A percentile compares a stretch with the other conserved stretches of the same genome.
phyloP scores from a whole-genome alignment of 2,329 filamentous ascomycete genomes.

The Stachybotrys echinatus region DNA sequence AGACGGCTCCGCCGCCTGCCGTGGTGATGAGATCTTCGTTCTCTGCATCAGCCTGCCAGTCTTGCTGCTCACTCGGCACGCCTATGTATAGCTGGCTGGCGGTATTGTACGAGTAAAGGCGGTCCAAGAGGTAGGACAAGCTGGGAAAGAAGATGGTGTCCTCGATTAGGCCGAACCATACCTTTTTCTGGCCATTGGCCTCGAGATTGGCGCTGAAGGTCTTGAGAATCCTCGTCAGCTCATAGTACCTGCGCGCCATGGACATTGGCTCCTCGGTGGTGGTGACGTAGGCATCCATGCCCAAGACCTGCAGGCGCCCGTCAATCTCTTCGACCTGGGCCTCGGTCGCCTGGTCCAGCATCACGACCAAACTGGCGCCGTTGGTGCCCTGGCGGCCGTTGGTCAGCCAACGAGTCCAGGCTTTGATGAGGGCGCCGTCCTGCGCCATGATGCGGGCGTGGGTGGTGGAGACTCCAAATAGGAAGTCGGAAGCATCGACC shows the following conservation, averaged over 20 bases:
- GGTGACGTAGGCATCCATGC: slow-evolving; percentile 33
- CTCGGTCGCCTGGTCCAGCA: slow-evolving; percentile 31
- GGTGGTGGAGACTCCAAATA: slow-evolving; percentile 40
- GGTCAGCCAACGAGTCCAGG: slow-evolving; percentile 42
- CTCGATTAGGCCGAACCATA: slow-evolving; percentile 38
- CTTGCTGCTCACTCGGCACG: slow-evolving; percentile 35
- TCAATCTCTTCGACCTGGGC: slow-evolving; percentile 25
- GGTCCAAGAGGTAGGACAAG: slow-evolving; percentile 29
- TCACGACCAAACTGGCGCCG: slow-evolving; percentile 36
- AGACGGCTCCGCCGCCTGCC: slow-evolving; percentile 38
- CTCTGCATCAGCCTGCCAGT: slow-evolving; percentile 32
- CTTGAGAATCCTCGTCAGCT: slow-evolving; percentile 28
- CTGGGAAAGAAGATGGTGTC: slow-evolving; percentile 42
- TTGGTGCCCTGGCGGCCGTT: slow-evolving; percentile 32
- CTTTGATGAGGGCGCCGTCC: slow-evolving; percentile 31
- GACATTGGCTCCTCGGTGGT: slow-evolving; percentile 24
- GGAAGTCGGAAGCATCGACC: slow-evolving; percentile 32
- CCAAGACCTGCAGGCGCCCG: slow-evolving; percentile 23
- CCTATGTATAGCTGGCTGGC: slow-evolving; percentile 32
- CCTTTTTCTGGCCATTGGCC: slow-evolving; percentile 29
- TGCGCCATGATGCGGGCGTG: slow-evolving; percentile 31
- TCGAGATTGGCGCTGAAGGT: slow-evolving; percentile 25
- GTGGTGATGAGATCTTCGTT: slow-evolving; percentile 31
- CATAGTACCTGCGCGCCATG: slow-evolving; percentile 28
- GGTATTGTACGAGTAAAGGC: slow-evolving; percentile 28